Evolutionary conservation across 305 asterid species (phyloP), one percentile per base, ranked within the genome.

Genomic region (Solanum aculeatissimum): DNA sequence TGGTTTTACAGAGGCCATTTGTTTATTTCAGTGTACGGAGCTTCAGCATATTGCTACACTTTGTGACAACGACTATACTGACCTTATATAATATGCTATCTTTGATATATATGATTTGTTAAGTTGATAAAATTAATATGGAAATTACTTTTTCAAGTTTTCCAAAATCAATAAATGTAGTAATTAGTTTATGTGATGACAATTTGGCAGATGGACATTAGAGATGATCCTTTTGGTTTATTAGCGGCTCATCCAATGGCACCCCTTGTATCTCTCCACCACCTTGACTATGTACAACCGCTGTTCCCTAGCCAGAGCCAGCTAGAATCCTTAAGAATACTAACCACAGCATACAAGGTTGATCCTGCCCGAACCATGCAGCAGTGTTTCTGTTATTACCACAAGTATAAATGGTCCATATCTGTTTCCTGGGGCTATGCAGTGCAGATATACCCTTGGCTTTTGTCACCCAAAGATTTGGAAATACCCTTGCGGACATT

Each of bases 341-440:
- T 96, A 11, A 86, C 90, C 87, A 71, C 83, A 49, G 95, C 98
- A 5, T 91, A 93, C 84, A 81, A 85, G 23, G 71, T 74, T 3
- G 97, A 96, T 84, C 98, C 98, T 2, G 84, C 92, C 8, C 89
- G 93, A 62, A 89, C 87, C 2, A 83, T 93, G 70, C 99, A 96
- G 86, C 98, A 94, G 74, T 90, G 89, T 45, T 87, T 92, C 66
- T 94, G 99, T 88, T 93, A 92, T 86, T 87, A 93, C 54, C 89
- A 10, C 85, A 84, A 70, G 80, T 77, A 75, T 16, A 90, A 91
- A 83, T 92, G 98, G 98, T 94, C 99, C 0, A 90, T 93, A 16
- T 94, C 99, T 5, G 49, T 96, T 38, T 91, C 99, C 0, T 96
- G 99, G 99, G 99, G 98, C 66, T 94, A 94, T 15, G 85, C 90